Evolutionary conservation across 108 stramenopile species (phyloP).

Genomic region (Seminavis robusta): DNA sequence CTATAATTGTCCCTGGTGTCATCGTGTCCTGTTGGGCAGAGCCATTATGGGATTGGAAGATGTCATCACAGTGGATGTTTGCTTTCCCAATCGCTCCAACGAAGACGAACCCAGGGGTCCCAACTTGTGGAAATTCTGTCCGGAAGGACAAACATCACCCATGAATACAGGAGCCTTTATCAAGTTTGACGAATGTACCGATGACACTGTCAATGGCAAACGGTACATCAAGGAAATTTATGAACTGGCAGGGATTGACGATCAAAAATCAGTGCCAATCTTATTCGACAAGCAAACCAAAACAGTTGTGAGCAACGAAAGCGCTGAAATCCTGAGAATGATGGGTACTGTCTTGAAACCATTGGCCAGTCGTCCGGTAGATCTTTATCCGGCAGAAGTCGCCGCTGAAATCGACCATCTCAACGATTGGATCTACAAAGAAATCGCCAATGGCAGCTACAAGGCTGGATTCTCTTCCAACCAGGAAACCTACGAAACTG

Average conservation of each 20-base stretch:
- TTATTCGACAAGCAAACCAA: constrained; percentile 88
- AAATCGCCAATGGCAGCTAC: constrained; percentile 91
- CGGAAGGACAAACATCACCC: constrained; percentile 26
- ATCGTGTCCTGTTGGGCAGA: constrained; percentile 47
- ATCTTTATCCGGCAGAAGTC: constrained; percentile 74
- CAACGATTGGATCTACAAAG: constrained; percentile 83
- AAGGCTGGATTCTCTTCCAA: constrained; percentile 85
- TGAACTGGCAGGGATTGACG: constrained; percentile 23
- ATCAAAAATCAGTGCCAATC: constrained; percentile 76
- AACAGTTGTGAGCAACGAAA: constrained; percentile 92
- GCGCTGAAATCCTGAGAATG: constrained; percentile 92
- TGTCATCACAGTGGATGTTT: constrained; percentile 27
- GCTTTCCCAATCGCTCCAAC: constrained; percentile 28
- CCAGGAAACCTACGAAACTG: constrained; percentile 89
- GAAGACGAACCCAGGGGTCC: constrained; percentile 27
- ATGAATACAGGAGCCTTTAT: constrained; percentile 19
- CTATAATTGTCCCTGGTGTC: constrained; percentile 44
- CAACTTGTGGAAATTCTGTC: constrained; percentile 38
- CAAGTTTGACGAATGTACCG: constrained; percentile 23
- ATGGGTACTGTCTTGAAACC: constrained; percentile 75
- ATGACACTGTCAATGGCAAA: constrained; percentile 30
- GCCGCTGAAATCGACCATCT: constrained; percentile 64
- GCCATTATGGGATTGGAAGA: constrained; percentile 45
- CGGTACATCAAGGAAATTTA: constrained; percentile 32
- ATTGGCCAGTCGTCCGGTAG: constrained; percentile 41